phyloP scores from a whole-genome alignment of 257 asterid genomes.

The Solanum chmielewskii region DNA sequence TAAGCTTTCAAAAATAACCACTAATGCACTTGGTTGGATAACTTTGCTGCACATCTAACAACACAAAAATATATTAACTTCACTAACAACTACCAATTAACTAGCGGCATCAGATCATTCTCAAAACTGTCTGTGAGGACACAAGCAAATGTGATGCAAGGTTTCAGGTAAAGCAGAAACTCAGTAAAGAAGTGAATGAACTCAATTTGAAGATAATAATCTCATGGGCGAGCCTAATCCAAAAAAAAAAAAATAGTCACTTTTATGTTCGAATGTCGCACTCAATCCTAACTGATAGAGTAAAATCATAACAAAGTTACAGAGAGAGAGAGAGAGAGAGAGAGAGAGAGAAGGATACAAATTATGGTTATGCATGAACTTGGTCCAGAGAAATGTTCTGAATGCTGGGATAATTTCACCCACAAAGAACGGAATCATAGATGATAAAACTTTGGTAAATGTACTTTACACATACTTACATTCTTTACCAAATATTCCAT shows the following conservation, averaged over 20 bases:
- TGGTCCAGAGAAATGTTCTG: neutral
- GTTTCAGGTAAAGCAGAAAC: neutral
- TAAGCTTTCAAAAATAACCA: conserved; percentile 73
- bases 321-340: neutral
- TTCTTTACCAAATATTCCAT: neutral
- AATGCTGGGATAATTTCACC: neutral
- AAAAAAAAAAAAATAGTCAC: neutral
- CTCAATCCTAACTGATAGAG: neutral
- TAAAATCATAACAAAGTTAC: neutral
- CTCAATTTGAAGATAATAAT: neutral
- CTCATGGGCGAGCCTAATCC: neutral
- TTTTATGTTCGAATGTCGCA: neutral
- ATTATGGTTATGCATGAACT: neutral
- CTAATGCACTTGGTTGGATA: conserved; percentile 76
- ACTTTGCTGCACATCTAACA: conserved; percentile 97
- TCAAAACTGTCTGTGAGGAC: neutral
- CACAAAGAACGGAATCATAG: neutral
- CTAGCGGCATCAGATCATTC: neutral
- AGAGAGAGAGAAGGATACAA: neutral
- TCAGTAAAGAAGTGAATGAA: neutral
- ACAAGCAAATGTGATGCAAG: neutral
- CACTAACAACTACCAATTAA: neutral
- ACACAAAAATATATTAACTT: neutral
- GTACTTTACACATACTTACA: neutral
- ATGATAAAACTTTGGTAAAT: neutral